phyloP scores from a whole-genome alignment of 805 yeast genomes.

The Blastobotrys terrestris region DNA sequence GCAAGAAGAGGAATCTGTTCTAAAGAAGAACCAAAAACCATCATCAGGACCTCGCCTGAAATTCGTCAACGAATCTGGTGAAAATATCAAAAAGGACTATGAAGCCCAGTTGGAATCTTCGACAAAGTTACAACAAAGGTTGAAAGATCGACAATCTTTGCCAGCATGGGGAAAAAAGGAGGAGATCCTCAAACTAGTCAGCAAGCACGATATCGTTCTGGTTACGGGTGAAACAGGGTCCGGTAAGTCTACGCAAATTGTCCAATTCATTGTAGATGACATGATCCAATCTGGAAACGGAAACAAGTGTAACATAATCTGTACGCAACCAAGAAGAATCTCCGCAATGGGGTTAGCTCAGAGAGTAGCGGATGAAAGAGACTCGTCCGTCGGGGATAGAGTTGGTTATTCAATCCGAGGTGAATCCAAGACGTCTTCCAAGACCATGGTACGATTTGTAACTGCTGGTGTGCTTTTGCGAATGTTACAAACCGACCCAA shows the following conservation, averaged over 20 bases:
- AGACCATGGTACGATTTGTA: constrained; percentile 76
- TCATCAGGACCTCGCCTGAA: constrained; percentile 1
- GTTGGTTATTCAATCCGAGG: constrained; percentile 90
- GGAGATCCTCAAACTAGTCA: constrained; percentile 51
- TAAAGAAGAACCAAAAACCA: not conserved
- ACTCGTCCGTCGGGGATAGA: constrained; percentile 58
- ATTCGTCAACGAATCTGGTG: constrained; percentile 14
- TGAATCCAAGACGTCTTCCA: constrained; percentile 55
- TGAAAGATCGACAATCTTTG: constrained; percentile 44
- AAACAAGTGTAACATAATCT: constrained; percentile 53
- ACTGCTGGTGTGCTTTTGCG: constrained; percentile 90
- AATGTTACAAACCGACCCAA: constrained; percentile 59
- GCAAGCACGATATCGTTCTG: constrained; percentile 56
- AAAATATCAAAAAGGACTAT: constrained; percentile 34
- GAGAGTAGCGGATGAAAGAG: constrained; percentile 81
- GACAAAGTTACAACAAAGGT: constrained; percentile 35
- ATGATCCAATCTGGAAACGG: constrained; percentile 38
- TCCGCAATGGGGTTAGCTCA: constrained; percentile 94
- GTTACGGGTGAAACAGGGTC: constrained; percentile 98
- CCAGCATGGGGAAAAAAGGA: constrained; percentile 81
- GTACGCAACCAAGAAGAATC: constrained; percentile 95
- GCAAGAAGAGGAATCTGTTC: not conserved
- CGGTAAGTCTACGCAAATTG: constrained; percentile 93
- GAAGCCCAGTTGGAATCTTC: constrained; percentile 21
- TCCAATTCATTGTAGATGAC: constrained; percentile 78